Evolutionary conservation across 192 early-diverging fungal genomes (phyloP), one percentile per base, ranked within the genome.

Genomic region (Powellomyces hirtus): DNA sequence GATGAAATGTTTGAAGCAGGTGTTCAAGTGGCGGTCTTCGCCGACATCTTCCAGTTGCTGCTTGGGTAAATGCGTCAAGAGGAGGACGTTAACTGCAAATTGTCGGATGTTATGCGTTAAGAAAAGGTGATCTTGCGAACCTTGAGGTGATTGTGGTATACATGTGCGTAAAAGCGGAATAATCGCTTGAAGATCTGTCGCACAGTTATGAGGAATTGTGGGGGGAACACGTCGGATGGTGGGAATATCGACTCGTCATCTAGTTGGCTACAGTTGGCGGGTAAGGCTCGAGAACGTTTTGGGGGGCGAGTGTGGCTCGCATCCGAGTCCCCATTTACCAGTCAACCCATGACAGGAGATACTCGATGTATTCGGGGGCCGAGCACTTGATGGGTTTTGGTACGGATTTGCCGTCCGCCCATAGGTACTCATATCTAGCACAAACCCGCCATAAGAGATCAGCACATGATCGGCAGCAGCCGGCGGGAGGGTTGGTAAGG

Each of bases 11-110:
- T 74, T 74, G 52, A 75, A 75, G 44, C 76, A 77, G 2, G 76
- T 77, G 37, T 75, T 75, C 10, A 77, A 55, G 73, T 77, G 76
- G n/a, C 74, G 72, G 42, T 77, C 76, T 40, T 77, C 76, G 40
- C 51, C 60, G 3, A 77, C 65, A 8, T 75, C 61, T 46, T 77
- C 73, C 68, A 77, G 34, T 77, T 77, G 71, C 75, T 76, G 59
- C 18, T n/a, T 5, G 53, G 22, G 31, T 5, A 4, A 5, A 56
- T 16, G 26, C 53, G 4, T 56, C 22, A 27, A 22, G 46, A 49
- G 46, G n/a, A 2, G 14, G 46, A 49, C 14, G 26, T 13, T 42
- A 8, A 42, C 18, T 42, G 8, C 46, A 6, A 8, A 42, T 42
- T 8, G 8, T 42, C 40, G 40, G 10, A 18, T 42, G 40, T 42